Base-by-base conservation (phyloP, 2,329 filamentous ascomycete species). In the Hyphodiscus sp. region DNA sequence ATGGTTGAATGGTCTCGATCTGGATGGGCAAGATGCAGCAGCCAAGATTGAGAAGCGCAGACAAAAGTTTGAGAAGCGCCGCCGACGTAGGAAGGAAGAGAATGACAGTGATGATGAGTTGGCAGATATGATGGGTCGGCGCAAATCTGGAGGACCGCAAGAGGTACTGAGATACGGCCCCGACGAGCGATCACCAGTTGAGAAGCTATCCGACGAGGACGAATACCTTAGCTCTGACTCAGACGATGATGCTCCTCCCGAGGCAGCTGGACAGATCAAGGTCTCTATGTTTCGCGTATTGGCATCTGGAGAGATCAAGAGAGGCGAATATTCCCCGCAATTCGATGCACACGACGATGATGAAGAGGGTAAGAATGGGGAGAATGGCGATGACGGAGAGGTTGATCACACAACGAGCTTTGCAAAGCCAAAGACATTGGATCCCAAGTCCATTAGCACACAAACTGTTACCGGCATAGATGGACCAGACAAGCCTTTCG, bases 391-490 rank as follows among this genome's bases (percentile, higher is more conserved):
- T 56, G 88, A 91, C 63, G 87, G 83, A 42, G 90, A 96, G 65
- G 82, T 96, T 53, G 94, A 97, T 71, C 94, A 99, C 69, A 97
- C 94, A 1, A 97, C 94, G 8, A 96, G 91, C 68, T 97, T 97
- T 71, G 92, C 92, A 10, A 95, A 96, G 73, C 92, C 91, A 15
- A 97, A 96, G 77, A 87, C 90, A 1, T 78, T 96, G 50, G 95
- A 97, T 73, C 92, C 92, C 0, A 96, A 96, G 73, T 91, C 90
- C 2, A 99, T 99, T 67, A 97, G 91, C 67, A 99, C 94, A 2
- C 94, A 99, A 73, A 99, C 94, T 0, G 94, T 99, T n/a, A 97
- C 94, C 9, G 94, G 92, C 18, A 95, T 97, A 58, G 94, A 99
- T 69, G 89, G 91, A 0, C 91, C 91, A 19, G 92, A 97, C 58